A percentile compares a stretch with the other conserved stretches of the same genome.
These are phyloP conservation scores for Cystobasidium sp. DNA, from an alignment of 1,284 basidiomycete species.

Conservation along the genomic window DNA sequence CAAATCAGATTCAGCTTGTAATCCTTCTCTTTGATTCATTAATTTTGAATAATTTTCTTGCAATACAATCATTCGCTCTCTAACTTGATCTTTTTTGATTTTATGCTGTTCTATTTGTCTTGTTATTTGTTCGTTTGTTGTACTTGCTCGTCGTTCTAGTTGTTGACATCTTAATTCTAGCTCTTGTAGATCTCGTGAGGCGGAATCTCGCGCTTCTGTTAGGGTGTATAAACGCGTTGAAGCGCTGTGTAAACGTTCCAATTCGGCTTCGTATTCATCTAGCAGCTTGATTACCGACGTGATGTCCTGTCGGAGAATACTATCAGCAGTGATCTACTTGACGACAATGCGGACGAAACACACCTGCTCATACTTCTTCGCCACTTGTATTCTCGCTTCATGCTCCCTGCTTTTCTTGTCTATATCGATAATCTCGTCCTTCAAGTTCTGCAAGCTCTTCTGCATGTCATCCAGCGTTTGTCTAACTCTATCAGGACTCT, in stretches of 20 bases:
- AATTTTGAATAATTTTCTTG: constrained; percentile 42
- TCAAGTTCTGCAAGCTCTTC: constrained; percentile 37
- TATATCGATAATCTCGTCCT: constrained; percentile 40
- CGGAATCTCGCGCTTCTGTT: constrained; percentile 33
- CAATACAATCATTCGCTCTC: constrained; percentile 32
- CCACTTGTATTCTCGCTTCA: constrained; percentile 34
- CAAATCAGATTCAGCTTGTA: constrained; percentile 36
- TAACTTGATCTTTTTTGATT: constrained; percentile 39
- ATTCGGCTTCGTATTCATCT: constrained; percentile 44
- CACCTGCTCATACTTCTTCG: constrained; percentile 43
- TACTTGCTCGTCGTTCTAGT: constrained; percentile 24
- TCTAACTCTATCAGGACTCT: constrained; percentile 45
- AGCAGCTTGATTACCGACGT: constrained; percentile 43
- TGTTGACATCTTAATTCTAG: constrained; percentile 42
- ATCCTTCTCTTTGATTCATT: constrained; percentile 39
- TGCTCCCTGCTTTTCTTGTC: constrained; percentile 42
- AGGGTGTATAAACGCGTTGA: constrained; percentile 24
- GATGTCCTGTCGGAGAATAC: constrained; percentile 26
- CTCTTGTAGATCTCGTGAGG: constrained; percentile 31
- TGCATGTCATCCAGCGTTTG: constrained; percentile 42
- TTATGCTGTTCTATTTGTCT: constrained; percentile 28
- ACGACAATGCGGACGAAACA: background rate
- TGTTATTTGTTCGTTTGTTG: constrained; percentile 38
- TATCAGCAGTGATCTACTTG: background rate
- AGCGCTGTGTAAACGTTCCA: constrained; percentile 9